Conservation (phyloP, 208 protist genomes). For the Crithidia expoeki region DNA sequence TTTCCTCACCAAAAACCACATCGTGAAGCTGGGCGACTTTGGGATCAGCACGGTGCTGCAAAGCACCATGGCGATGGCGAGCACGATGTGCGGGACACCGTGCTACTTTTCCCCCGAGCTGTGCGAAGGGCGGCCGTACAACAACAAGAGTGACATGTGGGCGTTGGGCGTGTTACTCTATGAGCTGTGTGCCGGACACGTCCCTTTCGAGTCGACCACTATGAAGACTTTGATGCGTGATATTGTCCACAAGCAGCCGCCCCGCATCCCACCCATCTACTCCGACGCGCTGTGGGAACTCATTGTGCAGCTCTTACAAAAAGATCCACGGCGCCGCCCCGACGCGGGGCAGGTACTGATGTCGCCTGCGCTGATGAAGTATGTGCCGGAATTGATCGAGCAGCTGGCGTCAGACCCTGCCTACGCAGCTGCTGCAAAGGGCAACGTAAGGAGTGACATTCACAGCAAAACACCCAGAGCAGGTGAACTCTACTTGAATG, state of each 20-base stretch:
- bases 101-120: conserved; percentile 97
- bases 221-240: conserved; percentile 89
- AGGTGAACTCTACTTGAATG: not conserved
- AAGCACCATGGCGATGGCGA: conserved; percentile 92
- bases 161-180: conserved; percentile 90
- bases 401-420: conserved; percentile 41
- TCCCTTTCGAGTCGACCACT: conserved; percentile 85
- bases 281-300: conserved; percentile 78
- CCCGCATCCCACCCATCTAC: conserved; percentile 67
- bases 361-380: conserved; percentile 63
- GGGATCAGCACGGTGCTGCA: conserved; percentile 91
- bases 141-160: conserved; percentile 97
- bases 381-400: conserved; percentile 70
- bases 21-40: conserved; percentile 94
- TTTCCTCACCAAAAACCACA: conserved; percentile 92
- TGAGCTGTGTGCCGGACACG: conserved; percentile 73
- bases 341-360: conserved; percentile 77
- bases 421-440: conserved; percentile 4
- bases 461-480: not conserved
- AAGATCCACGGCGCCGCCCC: conserved; percentile 84
- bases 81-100: conserved; percentile 93
- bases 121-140: conserved; percentile 94
- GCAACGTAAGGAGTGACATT: not conserved
- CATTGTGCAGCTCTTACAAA: conserved; percentile 76
- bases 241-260: conserved; percentile 82